Evolutionary conservation across 2,329 filamentous ascomycete species (phyloP).

Genomic region (Thelonectria discophora): DNA sequence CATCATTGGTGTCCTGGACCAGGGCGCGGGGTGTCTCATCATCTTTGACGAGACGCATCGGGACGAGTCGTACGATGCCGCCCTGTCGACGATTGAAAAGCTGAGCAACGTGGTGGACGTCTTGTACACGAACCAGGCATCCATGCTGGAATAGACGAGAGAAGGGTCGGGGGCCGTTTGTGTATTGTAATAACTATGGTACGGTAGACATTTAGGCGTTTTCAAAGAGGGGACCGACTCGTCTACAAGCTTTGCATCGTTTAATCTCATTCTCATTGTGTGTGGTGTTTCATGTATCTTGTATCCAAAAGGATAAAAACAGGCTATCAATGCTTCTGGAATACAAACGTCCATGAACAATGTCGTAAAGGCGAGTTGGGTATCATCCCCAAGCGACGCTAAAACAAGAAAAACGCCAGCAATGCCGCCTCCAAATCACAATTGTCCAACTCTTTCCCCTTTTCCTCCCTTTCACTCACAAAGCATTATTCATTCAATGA

Average conservation of each 20-base stretch:
- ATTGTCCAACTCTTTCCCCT: slow-evolving; percentile 24
- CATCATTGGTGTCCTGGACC: slow-evolving; percentile 95
- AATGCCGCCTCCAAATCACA: slow-evolving; percentile 31
- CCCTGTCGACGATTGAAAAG: slow-evolving; percentile 95
- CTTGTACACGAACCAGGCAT: slow-evolving; percentile 97
- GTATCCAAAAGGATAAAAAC: background rate
- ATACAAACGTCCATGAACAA: slow-evolving; percentile 25
- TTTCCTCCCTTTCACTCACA: background rate
- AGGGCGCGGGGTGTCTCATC: slow-evolving; percentile 96
- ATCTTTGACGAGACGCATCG: slow-evolving; percentile 95
- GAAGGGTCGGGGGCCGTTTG: slow-evolving; percentile 21
- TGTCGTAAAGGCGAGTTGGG: slow-evolving; percentile 34
- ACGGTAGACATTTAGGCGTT: slow-evolving; percentile 46
- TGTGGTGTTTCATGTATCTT: background rate
- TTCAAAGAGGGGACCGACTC: slow-evolving; percentile 39
- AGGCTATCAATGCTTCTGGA: slow-evolving; percentile 7
- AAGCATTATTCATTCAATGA: slow-evolving; percentile 44
- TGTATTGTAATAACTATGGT: slow-evolving; percentile 45
- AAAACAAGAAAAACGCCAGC: slow-evolving; percentile 35
- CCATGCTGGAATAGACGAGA: slow-evolving; percentile 79
- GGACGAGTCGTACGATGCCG: slow-evolving; percentile 93
- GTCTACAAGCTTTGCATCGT: slow-evolving; percentile 33
- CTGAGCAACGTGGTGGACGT: slow-evolving; percentile 97
- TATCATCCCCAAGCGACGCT: slow-evolving; percentile 34
- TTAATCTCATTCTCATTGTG: slow-evolving; percentile 23